Conservation (phyloP, 2,329 filamentous ascomycete genomes). For the Trichoderma breve region DNA sequence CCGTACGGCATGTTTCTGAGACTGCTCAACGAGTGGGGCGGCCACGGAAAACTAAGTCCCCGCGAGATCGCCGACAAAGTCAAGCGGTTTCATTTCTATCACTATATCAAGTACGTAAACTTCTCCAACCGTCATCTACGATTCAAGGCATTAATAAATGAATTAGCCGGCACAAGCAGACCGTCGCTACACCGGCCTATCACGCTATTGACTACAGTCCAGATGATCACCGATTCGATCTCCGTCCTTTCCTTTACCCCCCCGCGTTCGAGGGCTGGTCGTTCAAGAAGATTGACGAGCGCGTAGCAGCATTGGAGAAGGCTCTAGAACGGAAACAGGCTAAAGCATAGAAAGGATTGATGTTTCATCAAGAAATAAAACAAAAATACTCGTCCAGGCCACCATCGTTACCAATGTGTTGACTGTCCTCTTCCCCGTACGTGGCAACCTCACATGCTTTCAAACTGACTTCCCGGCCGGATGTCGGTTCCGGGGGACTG, state of each 20-base stretch:
- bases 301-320: conserved; percentile 35
- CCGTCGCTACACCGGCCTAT: background rate
- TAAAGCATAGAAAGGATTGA: background rate
- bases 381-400: background rate
- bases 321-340: background rate
- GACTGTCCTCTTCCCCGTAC: background rate
- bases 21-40: conserved; percentile 40
- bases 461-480: background rate
- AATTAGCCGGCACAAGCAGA: background rate
- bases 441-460: background rate
- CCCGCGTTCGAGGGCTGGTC: conserved; percentile 35
- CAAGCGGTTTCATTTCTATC: background rate
- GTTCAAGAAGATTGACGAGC: conserved; percentile 42
- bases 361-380: background rate
- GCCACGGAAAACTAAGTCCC: conserved; percentile 29
- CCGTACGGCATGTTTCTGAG: conserved; percentile 42
- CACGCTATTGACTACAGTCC: too few species aligned
- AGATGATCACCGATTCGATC: conserved; percentile 30
- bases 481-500: background rate
- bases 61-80: conserved; percentile 38
- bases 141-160: background rate
- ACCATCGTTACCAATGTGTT: background rate
- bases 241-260: conserved; percentile 30
- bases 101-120: background rate
- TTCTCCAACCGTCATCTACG: background rate